These are phyloP conservation scores for Alternaria gansuensis DNA, from an alignment of 2,329 filamentous ascomycete genomes.

Conservation along the genomic window DNA sequence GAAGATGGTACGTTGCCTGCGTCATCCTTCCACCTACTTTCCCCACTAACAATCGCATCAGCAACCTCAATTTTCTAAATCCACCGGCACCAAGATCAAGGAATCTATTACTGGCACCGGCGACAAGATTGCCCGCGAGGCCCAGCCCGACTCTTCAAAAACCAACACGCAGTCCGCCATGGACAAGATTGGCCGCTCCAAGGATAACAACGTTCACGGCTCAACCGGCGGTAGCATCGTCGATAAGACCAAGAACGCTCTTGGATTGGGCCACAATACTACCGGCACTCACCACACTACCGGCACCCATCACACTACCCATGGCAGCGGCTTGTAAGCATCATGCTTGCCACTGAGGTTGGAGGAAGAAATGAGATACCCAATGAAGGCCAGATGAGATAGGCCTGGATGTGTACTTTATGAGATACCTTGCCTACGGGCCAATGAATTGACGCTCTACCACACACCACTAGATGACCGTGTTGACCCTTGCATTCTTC, in stretches of 20 bases:
- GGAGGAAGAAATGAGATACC: constrained; percentile 5
- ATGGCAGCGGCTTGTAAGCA: constrained; percentile 6
- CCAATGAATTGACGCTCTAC: constrained; percentile 22
- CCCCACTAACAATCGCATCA: constrained; percentile 35
- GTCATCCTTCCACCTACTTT: not conserved
- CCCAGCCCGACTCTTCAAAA: constrained; percentile 61
- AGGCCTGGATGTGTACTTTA: constrained; percentile 14
- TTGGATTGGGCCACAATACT: constrained; percentile 57
- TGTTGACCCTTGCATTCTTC: not conserved
- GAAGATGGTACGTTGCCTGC: constrained; percentile 44
- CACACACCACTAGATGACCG: not conserved
- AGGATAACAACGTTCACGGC: constrained; percentile 52
- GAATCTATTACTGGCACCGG: constrained; percentile 64
- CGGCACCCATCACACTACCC: not conserved
- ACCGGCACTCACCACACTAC: constrained; percentile 26
- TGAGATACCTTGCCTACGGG: constrained; percentile 36
- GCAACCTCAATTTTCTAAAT: constrained; percentile 69
- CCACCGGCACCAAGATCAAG: constrained; percentile 66
- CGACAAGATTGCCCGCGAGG: constrained; percentile 61
- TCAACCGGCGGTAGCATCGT: constrained; percentile 52
- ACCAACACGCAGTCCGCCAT: constrained; percentile 60
- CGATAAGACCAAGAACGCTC: constrained; percentile 60
- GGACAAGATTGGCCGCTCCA: constrained; percentile 53
- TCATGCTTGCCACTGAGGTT: not conserved
- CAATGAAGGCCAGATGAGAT: constrained; percentile 26